Evolutionary conservation across 2,329 filamentous ascomycete species (phyloP).

Genomic region (Albifimbria verrucaria): DNA sequence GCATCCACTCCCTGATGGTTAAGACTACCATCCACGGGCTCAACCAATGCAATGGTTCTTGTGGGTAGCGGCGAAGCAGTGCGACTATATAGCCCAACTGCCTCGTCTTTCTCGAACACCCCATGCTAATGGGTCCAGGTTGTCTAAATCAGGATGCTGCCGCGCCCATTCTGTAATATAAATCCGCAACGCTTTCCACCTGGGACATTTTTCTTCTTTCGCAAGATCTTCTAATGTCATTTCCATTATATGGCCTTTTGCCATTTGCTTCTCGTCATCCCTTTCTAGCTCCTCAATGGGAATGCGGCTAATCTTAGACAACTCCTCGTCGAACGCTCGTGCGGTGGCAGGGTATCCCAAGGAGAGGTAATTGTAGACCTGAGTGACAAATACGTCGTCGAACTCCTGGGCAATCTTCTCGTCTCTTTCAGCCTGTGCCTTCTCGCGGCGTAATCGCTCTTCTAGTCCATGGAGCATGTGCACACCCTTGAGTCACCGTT

Average conservation of each 20-base stretch:
- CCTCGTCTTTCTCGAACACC: conserved; percentile 64
- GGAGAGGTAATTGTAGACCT: conserved; percentile 96
- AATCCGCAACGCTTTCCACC: conserved; percentile 79
- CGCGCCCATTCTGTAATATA: conserved; percentile 90
- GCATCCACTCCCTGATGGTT: too few species aligned
- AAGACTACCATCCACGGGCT: too few species aligned
- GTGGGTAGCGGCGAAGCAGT: not conserved
- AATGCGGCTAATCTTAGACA: conserved; percentile 76
- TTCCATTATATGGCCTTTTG: conserved; percentile 70
- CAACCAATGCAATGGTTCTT: too few species aligned
- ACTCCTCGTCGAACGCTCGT: conserved; percentile 77
- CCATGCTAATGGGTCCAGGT: conserved; percentile 60
- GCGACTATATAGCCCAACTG: conserved; percentile 65
- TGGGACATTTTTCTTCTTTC: conserved; percentile 54
- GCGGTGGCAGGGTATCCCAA: conserved; percentile 88
- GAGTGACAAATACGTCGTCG: conserved; percentile 80
- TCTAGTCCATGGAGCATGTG: conserved; percentile 51
- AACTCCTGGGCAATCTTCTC: conserved; percentile 65
- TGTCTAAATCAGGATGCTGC: conserved; percentile 74
- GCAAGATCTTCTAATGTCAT: conserved; percentile 41
- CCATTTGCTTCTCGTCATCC: conserved; percentile 61
- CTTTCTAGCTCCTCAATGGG: conserved; percentile 64
- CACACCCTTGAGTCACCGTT: conserved; percentile 37
- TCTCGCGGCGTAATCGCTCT: conserved; percentile 47
- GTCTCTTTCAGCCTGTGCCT: conserved; percentile 46